Evolutionary conservation across 805 yeast genomes (phyloP).

Genomic region (Saccharomycopsis olivae): DNA sequence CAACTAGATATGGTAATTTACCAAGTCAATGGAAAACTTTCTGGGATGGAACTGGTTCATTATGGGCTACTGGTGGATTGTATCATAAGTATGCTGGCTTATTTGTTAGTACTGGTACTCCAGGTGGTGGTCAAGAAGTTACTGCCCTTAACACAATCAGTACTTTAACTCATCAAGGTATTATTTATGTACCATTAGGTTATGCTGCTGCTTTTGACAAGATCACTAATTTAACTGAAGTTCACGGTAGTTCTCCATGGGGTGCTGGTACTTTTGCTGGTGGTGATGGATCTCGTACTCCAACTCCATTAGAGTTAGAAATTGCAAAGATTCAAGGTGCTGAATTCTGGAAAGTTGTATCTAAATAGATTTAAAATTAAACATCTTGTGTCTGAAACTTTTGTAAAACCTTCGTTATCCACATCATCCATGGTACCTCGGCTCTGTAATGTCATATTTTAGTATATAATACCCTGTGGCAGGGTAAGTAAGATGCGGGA

Average conservation of each 20-base stretch:
- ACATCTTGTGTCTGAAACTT: not conserved
- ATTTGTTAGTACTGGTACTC: constrained; percentile 60
- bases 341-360: constrained; percentile 40
- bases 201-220: constrained; percentile 47
- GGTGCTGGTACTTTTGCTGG: constrained; percentile 79
- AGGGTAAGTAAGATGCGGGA: no score
- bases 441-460: not conserved
- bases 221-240: constrained; percentile 47
- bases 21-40: constrained; percentile 71
- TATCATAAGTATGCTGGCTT: constrained; percentile 66
- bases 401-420: not conserved
- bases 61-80: constrained; percentile 65
- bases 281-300: constrained; percentile 64
- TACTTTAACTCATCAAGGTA: constrained; percentile 64
- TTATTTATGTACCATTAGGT: constrained; percentile 69
- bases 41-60: constrained; percentile 68
- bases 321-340: constrained; percentile 62
- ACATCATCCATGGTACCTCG: not conserved
- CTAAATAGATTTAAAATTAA: not conserved
- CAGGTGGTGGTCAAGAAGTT: constrained; percentile 72
- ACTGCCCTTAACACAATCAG: constrained; percentile 53
- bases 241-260: constrained; percentile 80
- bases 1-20: constrained; percentile 67
- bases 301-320: constrained; percentile 50
- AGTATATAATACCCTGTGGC: no score